Evolutionary conservation across 805 yeast species (phyloP), one percentile per base, ranked within the genome.

Genomic region (Jamesozyma hellenica): DNA sequence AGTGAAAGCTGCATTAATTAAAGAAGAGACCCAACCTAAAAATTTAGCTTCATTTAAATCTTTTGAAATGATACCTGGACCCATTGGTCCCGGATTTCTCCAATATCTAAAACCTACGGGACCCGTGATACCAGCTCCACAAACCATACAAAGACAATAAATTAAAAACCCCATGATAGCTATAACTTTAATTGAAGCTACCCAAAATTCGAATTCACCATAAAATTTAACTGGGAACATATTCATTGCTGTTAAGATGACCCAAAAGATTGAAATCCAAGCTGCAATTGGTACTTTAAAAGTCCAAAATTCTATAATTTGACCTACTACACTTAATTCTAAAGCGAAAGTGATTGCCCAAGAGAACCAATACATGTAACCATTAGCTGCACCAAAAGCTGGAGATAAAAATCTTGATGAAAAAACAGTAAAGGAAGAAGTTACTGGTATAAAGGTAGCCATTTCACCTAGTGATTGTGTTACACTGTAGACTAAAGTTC

Each of bases 41-140:
- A 80, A 78, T 55, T 78, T 67, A 37, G 68, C 82, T 35, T 79
- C 75, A 44, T 67, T 64, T 8, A 50, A 51, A 53, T 74, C 65
- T 13, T 54, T 45, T 11, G 76, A 75, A 28, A 72, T 59, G 28
- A 71, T 69, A 38, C 84, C 85, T 35, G 74, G 75, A 35, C 84
- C 82, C 77, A 82, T 77, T 10, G 85, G 72, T 47, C 86, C 86
- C 12, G 87, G 86, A 53, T 81, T 58, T 63, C 84, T 73, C 90
- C 88, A 81, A 60, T 81, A 81, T 57, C 85, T 70, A 69, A 81
- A 81, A 12, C 88, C 88, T 30, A 81, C 72, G 8, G 86, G 81
- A 15, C 86, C 86, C 1, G 73, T 67, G 21, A 53, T 51, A 51
- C 83, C 82, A 12, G 80, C 86, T 63, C 86, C 87, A 59, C 83